phyloP scores from a whole-genome alignment of 805 yeast genomes.

The Komagataella populi region DNA sequence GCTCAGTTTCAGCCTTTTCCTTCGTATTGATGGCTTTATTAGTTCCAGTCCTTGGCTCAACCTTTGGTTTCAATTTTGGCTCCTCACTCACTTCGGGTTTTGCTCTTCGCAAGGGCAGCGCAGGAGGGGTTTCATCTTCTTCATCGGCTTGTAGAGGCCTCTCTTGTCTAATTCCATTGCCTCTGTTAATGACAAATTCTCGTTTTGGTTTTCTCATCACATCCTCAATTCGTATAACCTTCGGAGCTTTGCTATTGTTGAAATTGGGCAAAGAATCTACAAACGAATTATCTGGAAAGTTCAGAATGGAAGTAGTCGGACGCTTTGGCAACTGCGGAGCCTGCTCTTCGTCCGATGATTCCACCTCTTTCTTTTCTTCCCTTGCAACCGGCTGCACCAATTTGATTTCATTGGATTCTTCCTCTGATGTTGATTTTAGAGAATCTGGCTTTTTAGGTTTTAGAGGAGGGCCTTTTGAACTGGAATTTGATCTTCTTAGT shows the following conservation, averaged over 20 bases:
- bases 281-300: constrained; percentile 1
- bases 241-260: constrained; percentile 8
- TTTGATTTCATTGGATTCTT: constrained; percentile 3
- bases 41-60: neutral
- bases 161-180: neutral
- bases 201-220: constrained; percentile 5
- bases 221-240: constrained; percentile 11
- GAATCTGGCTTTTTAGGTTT: constrained; percentile 2
- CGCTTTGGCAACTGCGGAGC: constrained; percentile 3
- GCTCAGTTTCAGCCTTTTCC: neutral
- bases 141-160: neutral
- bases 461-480: constrained; percentile 1
- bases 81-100: neutral
- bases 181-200: neutral
- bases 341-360: neutral
- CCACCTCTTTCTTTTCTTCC: constrained; percentile 1
- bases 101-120: constrained; percentile 1
- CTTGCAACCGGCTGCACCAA: constrained; percentile 8
- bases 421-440: neutral
- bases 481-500: neutral
- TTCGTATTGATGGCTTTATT: neutral
- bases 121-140: neutral
- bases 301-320: constrained; percentile 4
- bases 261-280: neutral
- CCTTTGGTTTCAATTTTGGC: constrained; percentile 1